Evolutionary conservation across 352 stramenopile species (phyloP), one percentile per base, ranked within the genome.

Genomic region (Globisporangium paroecandrum): DNA sequence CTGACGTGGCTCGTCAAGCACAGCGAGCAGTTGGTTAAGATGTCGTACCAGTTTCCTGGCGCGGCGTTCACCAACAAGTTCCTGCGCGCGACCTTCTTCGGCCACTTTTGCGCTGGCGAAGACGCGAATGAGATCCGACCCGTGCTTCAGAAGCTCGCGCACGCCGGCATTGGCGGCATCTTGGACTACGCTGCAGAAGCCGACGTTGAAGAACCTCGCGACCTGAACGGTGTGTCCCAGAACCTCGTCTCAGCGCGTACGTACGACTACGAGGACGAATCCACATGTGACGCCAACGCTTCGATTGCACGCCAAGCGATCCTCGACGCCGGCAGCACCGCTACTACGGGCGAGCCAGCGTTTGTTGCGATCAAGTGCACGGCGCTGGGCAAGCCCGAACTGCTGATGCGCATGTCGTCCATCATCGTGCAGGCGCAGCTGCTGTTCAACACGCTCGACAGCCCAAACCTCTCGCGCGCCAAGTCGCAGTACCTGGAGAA

Each of bases 351-450:
- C 20, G 83, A 91, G 69, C 79, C 83, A 0, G 95, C 95, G 29
- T 99, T 99, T 81, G 93, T 97, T 18, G 97, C 97, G 36, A 94
- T 99, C 70, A 99, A 99, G 79, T 93, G 98, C 62, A 99, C 97
- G 51, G 97, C 97, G 22, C 77, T 99, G 13, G 95, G 95, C 38
- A 98, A 99, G 80, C 97, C 97, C 0, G 83, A 98, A 65, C 73
- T 99, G 58, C 81, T 99, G 38, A 93, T 98, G 79, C 89, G 94
- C 73, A 96, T 99, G 84, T 98, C 91, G 36, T 85, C 73, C 41
- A 95, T 96, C 69, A 97, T 98, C 64, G 83, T 97, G 38, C 94
- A 98, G 74, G 82, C 90, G 1, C 84, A 97, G 58, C 77, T 93
- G 55, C 81, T 99, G 24, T 98, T 98, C 78, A 69, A 93, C 60